Evolutionary conservation across 495 filamentous ascomycete species (phyloP).

Genomic region (Aeminium ludgeri): DNA sequence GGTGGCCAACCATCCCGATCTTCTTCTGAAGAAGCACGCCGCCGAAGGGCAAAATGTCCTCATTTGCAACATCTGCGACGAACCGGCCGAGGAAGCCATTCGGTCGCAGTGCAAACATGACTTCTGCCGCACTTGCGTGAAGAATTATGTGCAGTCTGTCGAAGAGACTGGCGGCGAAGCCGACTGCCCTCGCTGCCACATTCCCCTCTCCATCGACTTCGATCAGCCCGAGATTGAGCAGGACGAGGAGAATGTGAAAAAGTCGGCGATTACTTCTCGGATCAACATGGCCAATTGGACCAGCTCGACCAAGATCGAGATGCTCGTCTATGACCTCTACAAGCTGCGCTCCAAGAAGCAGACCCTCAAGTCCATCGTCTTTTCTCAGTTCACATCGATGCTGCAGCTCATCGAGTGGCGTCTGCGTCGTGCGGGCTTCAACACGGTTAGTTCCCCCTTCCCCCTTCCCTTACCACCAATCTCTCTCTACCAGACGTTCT

Average conservation of each 20-base stretch:
- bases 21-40: conserved; percentile 73
- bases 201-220: conserved; percentile 71
- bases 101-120: conserved; percentile 83
- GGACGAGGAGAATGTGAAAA: conserved; percentile 67
- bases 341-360: conserved; percentile 74
- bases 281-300: conserved; percentile 97
- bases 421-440: conserved; percentile 82
- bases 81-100: conserved; percentile 86
- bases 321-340: conserved; percentile 83
- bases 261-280: conserved; percentile 88
- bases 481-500: no score
- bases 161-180: conserved; percentile 38
- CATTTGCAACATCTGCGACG: conserved; percentile 87
- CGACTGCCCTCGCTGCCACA: conserved; percentile 87
- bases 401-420: conserved; percentile 83
- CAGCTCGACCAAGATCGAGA: conserved; percentile 93
- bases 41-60: conserved; percentile 78
- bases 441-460: no score
- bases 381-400: conserved; percentile 59
- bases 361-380: conserved; percentile 73
- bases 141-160: conserved; percentile 62
- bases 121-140: conserved; percentile 82
- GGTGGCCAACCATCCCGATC: conserved; percentile 79
- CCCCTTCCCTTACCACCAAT: no score
- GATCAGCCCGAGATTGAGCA: conserved; percentile 89